Evolutionary conservation across 2,329 filamentous ascomycete genomes (phyloP).

Genomic region (Coniochaeta sp.): DNA sequence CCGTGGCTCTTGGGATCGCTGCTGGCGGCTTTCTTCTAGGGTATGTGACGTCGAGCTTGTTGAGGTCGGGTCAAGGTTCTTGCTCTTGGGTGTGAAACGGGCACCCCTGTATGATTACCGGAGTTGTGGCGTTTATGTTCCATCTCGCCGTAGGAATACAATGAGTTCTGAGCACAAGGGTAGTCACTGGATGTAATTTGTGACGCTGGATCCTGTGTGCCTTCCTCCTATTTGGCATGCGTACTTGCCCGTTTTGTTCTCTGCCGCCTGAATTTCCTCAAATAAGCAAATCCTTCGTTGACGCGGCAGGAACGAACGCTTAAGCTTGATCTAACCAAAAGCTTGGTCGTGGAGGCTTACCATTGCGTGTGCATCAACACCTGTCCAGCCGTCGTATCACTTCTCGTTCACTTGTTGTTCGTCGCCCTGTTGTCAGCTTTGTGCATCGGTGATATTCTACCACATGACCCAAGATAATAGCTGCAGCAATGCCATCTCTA

Average conservation of each 20-base stretch:
- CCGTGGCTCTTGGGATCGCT: conserved; percentile 12
- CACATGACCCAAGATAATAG: too few relatives aligned
- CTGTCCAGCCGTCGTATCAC: neutral
- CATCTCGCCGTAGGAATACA: too few relatives aligned
- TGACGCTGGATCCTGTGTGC: too few relatives aligned
- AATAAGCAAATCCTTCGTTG: neutral
- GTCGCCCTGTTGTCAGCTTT: neutral
- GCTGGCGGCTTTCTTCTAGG: conserved; percentile 16
- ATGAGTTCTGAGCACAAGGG: too few relatives aligned
- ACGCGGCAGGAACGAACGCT: neutral
- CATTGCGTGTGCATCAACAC: neutral
- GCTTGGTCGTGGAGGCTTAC: neutral
- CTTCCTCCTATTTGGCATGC: too few relatives aligned
- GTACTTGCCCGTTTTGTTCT: too few relatives aligned
- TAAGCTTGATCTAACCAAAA: neutral
- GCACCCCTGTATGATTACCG: neutral
- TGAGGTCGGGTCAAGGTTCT: neutral
- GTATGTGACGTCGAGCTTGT: conserved; percentile 6
- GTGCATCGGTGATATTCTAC: too few relatives aligned
- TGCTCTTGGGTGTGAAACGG: neutral
- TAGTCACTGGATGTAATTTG: too few relatives aligned
- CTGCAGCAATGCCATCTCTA: neutral
- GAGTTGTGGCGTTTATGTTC: neutral
- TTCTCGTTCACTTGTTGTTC: neutral
- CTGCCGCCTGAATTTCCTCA: neutral